Evolutionary conservation across 2,329 filamentous ascomycete genomes (phyloP).

Genomic region (Hymenoscyphus fraxineus): DNA sequence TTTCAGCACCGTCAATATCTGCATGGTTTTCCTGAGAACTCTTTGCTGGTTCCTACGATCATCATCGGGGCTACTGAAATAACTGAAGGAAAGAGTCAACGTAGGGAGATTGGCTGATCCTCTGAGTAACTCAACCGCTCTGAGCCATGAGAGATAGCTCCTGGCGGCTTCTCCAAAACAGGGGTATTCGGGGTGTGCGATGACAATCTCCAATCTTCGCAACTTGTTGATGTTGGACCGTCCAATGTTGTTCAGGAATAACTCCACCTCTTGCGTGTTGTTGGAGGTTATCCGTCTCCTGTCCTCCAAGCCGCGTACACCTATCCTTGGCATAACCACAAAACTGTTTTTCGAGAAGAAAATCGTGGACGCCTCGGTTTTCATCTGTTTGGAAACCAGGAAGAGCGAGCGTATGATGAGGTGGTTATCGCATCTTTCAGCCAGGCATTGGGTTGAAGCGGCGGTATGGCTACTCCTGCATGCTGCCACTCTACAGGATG

Average conservation of each 20-base stretch:
- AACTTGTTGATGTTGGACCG: neutral
- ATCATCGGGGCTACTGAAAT: neutral
- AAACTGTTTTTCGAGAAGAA: neutral
- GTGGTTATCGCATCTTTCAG: neutral
- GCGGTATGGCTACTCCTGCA: neutral
- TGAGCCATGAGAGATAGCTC: neutral
- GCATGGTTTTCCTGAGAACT: neutral
- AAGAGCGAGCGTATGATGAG: neutral
- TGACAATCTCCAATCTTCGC: neutral
- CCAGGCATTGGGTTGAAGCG: neutral
- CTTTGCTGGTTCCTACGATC: neutral
- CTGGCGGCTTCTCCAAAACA: neutral
- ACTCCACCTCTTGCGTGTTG: neutral
- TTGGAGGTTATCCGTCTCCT: too few species aligned
- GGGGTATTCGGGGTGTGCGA: neutral
- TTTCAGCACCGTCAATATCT: neutral
- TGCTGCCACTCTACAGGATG: neutral
- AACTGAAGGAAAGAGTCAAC: neutral
- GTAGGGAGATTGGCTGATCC: neutral
- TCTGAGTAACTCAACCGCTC: neutral
- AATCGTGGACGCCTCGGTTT: neutral
- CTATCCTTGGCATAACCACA: neutral
- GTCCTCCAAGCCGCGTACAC: neutral
- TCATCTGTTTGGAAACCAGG: neutral
- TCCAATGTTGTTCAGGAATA: neutral